Percentiles rank a stretch among this genome's conserved stretches.
phyloP scores from a whole-genome alignment of 1,284 basidiomycete species.

The Boletus semigastroideus region DNA sequence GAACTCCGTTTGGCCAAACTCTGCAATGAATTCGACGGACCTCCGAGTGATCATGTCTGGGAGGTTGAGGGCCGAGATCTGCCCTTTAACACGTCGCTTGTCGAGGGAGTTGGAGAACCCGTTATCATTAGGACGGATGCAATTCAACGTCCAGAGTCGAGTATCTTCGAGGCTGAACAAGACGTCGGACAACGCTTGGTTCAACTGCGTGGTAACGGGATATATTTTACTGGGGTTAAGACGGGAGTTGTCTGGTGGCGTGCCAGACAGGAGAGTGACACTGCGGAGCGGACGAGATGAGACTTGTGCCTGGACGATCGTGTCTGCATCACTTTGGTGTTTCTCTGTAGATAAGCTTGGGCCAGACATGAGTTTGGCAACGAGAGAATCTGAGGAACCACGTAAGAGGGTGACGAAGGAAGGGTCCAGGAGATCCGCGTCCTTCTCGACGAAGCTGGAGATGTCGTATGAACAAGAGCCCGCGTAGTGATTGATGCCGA shows the following conservation, averaged over 20 bases:
- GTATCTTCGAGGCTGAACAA: slow-evolving; percentile 64
- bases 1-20: slow-evolving; percentile 66
- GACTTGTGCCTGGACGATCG: slow-evolving; percentile 92
- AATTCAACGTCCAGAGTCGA: slow-evolving; percentile 76
- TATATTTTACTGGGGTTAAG: slow-evolving; percentile 77
- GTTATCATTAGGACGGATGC: slow-evolving; percentile 90
- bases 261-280: slow-evolving; percentile 48
- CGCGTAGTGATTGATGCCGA: slow-evolving; percentile 89
- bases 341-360: slow-evolving; percentile 84
- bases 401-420: slow-evolving; percentile 82
- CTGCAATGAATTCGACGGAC: slow-evolving; percentile 67
- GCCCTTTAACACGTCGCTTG: slow-evolving; percentile 78
- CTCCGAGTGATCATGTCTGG: slow-evolving; percentile 71
- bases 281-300: slow-evolving; percentile 65
- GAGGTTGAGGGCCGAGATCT: slow-evolving; percentile 74
- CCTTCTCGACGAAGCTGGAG: slow-evolving; percentile 75
- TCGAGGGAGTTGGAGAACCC: slow-evolving; percentile 86
- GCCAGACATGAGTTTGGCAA: slow-evolving; percentile 85
- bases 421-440: slow-evolving; percentile 84
- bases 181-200: slow-evolving; percentile 73
- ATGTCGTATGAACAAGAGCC: slow-evolving; percentile 79
- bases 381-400: slow-evolving; percentile 70
- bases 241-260: slow-evolving; percentile 41
- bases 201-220: slow-evolving; percentile 81
- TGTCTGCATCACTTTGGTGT: slow-evolving; percentile 79